Conservation (phyloP, 495 filamentous ascomycete genomes). For the Melanomma pulvis-pyrius region DNA sequence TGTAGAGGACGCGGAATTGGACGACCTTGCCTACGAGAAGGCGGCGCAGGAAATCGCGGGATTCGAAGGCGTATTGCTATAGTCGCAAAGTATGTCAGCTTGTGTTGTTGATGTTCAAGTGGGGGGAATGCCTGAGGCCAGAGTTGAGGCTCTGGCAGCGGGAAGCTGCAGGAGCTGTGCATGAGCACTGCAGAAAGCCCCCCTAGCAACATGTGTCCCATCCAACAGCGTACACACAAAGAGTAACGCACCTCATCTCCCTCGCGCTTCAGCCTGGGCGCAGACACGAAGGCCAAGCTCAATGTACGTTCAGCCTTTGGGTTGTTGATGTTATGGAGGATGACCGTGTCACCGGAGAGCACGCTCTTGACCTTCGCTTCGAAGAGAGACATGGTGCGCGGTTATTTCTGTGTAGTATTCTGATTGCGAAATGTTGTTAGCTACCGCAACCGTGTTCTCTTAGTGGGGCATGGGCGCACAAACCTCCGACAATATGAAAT, state of each 20-base stretch:
- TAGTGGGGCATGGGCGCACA: constrained; percentile 5
- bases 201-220: background rate
- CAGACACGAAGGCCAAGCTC: constrained; percentile 87
- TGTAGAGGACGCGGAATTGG: constrained; percentile 80
- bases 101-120: background rate
- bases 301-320: constrained; percentile 76
- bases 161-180: constrained; percentile 9
- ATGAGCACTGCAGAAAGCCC: background rate
- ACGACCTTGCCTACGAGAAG: constrained; percentile 82
- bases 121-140: background rate
- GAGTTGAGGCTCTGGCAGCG: background rate
- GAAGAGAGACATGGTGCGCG: constrained; percentile 32
- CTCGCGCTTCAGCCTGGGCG: constrained; percentile 82
- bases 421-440: background rate
- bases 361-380: constrained; percentile 89
- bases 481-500: background rate
- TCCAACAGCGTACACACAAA: background rate
- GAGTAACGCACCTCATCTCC: constrained; percentile 72
- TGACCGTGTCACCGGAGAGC: constrained; percentile 86
- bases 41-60: constrained; percentile 85
- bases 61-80: constrained; percentile 82
- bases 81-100: constrained; percentile 22
- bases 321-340: constrained; percentile 76
- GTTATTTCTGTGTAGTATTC: background rate
- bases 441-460: constrained; percentile 26